Conservation (phyloP, 2,329 filamentous ascomycete genomes). For the Neonectria sp. region DNA sequence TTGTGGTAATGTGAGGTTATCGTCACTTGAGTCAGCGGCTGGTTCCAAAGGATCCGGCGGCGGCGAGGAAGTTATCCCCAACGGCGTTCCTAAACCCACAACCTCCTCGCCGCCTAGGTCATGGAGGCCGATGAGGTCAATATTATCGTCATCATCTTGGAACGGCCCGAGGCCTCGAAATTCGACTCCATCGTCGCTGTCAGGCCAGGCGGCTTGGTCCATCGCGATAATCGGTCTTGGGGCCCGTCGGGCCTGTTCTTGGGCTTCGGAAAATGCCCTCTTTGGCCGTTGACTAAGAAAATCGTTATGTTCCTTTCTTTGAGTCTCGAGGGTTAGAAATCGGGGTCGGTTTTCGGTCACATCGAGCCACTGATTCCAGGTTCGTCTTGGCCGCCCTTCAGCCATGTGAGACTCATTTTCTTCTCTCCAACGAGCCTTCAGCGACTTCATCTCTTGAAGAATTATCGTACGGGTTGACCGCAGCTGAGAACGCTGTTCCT, state of each 20-base stretch:
- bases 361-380: slow-evolving; percentile 10
- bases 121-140: neutral
- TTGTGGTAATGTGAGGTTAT: too few relatives aligned
- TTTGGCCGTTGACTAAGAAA: neutral
- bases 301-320: slow-evolving; percentile 6
- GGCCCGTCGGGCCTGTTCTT: neutral
- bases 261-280: neutral
- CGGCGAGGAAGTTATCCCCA: too few relatives aligned
- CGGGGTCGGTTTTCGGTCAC: neutral
- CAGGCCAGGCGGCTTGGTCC: slow-evolving; percentile 6
- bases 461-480: neutral
- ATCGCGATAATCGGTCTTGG: slow-evolving; percentile 7
- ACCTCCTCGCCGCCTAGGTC: neutral
- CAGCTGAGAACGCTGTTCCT: too few relatives aligned
- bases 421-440: slow-evolving; percentile 6
- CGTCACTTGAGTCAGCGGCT: too few relatives aligned
- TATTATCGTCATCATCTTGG: neutral
- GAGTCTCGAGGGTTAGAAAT: neutral
- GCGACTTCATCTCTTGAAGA: neutral
- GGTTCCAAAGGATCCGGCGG: too few relatives aligned
- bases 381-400: neutral
- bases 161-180: neutral
- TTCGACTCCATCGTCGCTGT: neutral
- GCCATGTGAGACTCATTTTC: neutral
- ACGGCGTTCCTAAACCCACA: too few relatives aligned